Evolutionary conservation across 352 stramenopile genomes (phyloP).

Genomic region (Blastocystis sp.): DNA sequence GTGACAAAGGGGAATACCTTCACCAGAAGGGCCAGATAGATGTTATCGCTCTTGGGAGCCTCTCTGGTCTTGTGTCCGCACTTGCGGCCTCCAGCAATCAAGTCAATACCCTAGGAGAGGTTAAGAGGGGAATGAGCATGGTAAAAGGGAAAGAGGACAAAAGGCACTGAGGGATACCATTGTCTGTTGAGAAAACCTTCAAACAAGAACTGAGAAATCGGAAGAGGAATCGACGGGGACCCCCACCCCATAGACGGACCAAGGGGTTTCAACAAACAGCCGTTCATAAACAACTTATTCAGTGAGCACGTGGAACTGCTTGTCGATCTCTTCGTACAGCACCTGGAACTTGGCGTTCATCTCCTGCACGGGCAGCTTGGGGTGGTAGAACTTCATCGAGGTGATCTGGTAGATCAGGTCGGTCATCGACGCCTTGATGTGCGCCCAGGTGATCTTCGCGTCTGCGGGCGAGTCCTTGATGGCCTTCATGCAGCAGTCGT

Average conservation of each 20-base stretch:
- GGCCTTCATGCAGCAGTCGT: slow-evolving; percentile 95
- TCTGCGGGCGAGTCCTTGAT: slow-evolving; percentile 93
- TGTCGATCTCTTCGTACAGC: background rate
- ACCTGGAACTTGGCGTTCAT: background rate
- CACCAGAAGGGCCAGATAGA: too few species aligned
- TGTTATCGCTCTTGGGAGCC: too few species aligned
- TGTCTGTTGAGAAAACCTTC: background rate
- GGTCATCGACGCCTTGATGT: slow-evolving; percentile 94
- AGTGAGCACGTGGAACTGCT: background rate
- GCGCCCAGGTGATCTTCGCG: slow-evolving; percentile 90
- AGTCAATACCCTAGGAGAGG: background rate
- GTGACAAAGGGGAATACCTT: too few species aligned
- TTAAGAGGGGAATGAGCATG: background rate
- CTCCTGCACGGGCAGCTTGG: background rate
- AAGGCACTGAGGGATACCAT: slow-evolving; percentile 1
- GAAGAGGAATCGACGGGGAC: background rate
- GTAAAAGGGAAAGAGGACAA: background rate
- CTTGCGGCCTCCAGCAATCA: too few species aligned
- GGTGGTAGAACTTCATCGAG: background rate
- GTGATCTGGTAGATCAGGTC: slow-evolving; percentile 71
- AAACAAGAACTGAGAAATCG: slow-evolving; percentile 4
- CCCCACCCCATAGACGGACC: too few species aligned
- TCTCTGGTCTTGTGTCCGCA: too few species aligned
- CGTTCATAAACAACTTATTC: slow-evolving; percentile 23
- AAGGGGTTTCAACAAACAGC: background rate